Conservation (phyloP, 1,284 basidiomycete genomes). For the Fomes fomentarius region DNA sequence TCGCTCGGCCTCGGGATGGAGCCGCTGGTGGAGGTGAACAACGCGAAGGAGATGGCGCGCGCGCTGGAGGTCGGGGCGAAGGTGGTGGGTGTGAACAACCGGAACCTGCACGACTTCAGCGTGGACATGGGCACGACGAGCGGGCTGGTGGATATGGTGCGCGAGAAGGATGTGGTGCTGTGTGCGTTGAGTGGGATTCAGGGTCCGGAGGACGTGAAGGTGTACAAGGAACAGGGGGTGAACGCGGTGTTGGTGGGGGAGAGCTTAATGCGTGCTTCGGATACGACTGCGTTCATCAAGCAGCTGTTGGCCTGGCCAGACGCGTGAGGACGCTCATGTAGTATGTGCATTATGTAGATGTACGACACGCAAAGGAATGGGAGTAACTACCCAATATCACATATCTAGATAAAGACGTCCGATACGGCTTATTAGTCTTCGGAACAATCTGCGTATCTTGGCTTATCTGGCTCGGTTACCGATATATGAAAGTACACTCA, state of each 20-base stretch:
- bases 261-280: conserved; percentile 87
- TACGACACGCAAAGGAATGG: neutral
- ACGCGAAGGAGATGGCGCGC: conserved; percentile 83
- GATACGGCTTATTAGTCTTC: too few relatives aligned
- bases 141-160: conserved; percentile 84
- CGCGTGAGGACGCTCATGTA: neutral
- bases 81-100: conserved; percentile 97
- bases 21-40: conserved; percentile 97
- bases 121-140: conserved; percentile 97
- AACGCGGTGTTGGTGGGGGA: conserved; percentile 92
- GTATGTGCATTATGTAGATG: neutral
- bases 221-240: conserved; percentile 85
- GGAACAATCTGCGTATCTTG: neutral
- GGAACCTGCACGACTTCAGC: conserved; percentile 94
- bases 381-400: too few relatives aligned
- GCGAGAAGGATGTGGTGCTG: conserved; percentile 75
- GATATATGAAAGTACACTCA: too few relatives aligned
- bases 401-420: too few relatives aligned
- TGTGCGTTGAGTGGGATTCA: conserved; percentile 94
- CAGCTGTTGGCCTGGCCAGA: conserved; percentile 67
- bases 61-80: conserved; percentile 87
- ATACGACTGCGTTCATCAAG: conserved; percentile 83
- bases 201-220: conserved; percentile 75
- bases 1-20: conserved; percentile 90
- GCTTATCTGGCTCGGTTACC: neutral